Evolutionary conservation across 108 stramenopile genomes (phyloP), one percentile per base, ranked within the genome.

Genomic region (Chaetoceros muelleri): DNA sequence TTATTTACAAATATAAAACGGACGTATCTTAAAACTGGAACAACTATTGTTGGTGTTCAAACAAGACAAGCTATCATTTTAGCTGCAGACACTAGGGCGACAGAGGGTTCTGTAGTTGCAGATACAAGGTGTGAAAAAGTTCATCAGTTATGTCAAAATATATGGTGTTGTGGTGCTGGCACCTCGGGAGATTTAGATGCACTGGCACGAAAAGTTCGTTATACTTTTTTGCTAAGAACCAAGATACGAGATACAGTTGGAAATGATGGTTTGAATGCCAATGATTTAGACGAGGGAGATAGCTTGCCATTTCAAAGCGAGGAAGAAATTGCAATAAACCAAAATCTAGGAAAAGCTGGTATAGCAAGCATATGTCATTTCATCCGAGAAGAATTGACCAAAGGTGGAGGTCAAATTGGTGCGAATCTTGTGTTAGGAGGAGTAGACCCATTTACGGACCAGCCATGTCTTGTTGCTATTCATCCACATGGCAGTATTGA

Each of bases 401-500:
- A 69, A 40, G 40, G 48, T 24, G 56, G 55, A 29, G 90, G 90
- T 28, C 27, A 57, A 20, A 51, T 85, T 57, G 83, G 84, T 16
- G 85, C 76, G 46, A 86, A 85, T 71, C 69, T 87, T 0, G 75
- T 91, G 27, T 61, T 85, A 27, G 90, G 85, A 44, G 85, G 85
- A 20, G 76, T 81, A 46, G 71, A 78, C 50, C 19, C 50, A 20
- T n/a, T 30, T 10, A 58, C 54, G 0, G 40, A 67, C 18, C 71
- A 64, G 24, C 72, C 80, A 1, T 44, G 53, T 22, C 52, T 91
- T 19, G 75, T 78, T 8, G 79, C 84, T 16, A 62, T 91, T 27
- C 90, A 91, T 79, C 85, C 83, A 16, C 90, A 86, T 65, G 90
- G 90, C 1, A 76, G 71, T 57, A 70, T 85, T 66, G 90, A 91